Evolutionary conservation across 1,139 yeast genomes (phyloP), one percentile per base, ranked within the genome.

Genomic region (Saccharomyces hybrid): DNA sequence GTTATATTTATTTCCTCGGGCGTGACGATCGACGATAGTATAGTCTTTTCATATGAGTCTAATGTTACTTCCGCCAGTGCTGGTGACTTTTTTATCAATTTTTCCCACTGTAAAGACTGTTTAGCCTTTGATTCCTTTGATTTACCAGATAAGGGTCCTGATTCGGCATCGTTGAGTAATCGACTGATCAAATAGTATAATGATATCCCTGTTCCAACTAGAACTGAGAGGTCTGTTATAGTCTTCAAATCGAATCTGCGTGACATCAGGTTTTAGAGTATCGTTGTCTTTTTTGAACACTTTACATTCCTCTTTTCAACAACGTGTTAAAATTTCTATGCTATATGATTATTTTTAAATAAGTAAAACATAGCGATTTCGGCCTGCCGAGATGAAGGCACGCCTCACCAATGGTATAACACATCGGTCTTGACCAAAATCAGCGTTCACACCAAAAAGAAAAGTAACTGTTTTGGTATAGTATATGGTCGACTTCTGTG

Each of bases 161-260:
- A 75, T 52, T 83, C 88, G 55, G 60, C 60, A 46, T 64, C 71
- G 50, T 76, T 79, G 51, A 83, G 64, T 30, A 87, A 72, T 52
- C 81, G 82, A 60, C 78, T 81, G 53, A 87, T 67, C 63, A 88
- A 73, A 66, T 87, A 88, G 68, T 87, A 88, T 60, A 87, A 80
- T 1, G 95, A 86, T 38, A 87, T 76, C n/a, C 91, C 85, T 1
- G 96, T 91, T 13, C 96, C 96, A 2, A 89, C 76, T 54, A 88
- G 77, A 56, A 88, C 79, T 48, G 88, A 84, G n/a, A 87, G 70
- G 63, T 88, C 96, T 1, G 88, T 78, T 27, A 82, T 59, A 6
- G 79, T 66, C 68, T 82, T 82, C 50, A 82, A 67, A 66, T 82
- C 85, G 61, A 82, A 60, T 68, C 77, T 77, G 65, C 77, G 63